Evolutionary conservation across 495 filamentous ascomycete species (phyloP).

Genomic region (Trichocladium antarcticum): DNA sequence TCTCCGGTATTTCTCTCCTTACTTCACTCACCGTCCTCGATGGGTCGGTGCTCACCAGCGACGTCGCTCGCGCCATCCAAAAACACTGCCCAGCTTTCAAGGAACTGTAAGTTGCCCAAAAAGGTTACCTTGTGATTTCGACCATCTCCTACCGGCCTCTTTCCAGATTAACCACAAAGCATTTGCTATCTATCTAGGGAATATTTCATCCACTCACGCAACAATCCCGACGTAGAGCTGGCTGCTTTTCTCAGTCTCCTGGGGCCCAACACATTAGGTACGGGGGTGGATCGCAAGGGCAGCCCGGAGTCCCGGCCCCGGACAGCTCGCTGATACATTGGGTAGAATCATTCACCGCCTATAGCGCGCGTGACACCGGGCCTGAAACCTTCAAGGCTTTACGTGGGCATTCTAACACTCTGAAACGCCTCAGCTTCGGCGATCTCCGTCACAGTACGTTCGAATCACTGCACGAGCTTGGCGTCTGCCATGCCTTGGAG

Average conservation of each 20-base stretch:
- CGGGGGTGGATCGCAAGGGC: not conserved
- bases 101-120: slow-evolving; percentile 30
- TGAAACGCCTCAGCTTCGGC: slow-evolving; percentile 45
- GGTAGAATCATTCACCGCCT: slow-evolving; percentile 39
- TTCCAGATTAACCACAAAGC: no score
- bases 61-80: slow-evolving; percentile 42
- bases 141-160: no score
- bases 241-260: slow-evolving; percentile 49
- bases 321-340: not conserved
- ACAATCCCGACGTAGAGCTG: slow-evolving; percentile 42
- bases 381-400: slow-evolving; percentile 47
- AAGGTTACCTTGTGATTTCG: not conserved
- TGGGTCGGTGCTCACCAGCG: slow-evolving; percentile 45
- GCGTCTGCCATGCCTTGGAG: slow-evolving; percentile 45
- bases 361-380: slow-evolving; percentile 42
- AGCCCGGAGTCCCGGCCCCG: no score
- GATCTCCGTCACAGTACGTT: slow-evolving; percentile 38
- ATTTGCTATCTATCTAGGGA: slow-evolving; percentile 15
- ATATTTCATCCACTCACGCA: slow-evolving; percentile 35
- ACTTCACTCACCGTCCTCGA: slow-evolving; percentile 44
- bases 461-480: slow-evolving; percentile 35
- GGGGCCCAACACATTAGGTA: slow-evolving; percentile 44
- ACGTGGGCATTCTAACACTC: slow-evolving; percentile 44
- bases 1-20: slow-evolving; percentile 27
- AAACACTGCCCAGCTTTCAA: slow-evolving; percentile 51